Percentiles rank a stretch among this genome's conserved stretches.
Conservation (phyloP, 306 rosid species). For the Inga oerstediana region DNA sequence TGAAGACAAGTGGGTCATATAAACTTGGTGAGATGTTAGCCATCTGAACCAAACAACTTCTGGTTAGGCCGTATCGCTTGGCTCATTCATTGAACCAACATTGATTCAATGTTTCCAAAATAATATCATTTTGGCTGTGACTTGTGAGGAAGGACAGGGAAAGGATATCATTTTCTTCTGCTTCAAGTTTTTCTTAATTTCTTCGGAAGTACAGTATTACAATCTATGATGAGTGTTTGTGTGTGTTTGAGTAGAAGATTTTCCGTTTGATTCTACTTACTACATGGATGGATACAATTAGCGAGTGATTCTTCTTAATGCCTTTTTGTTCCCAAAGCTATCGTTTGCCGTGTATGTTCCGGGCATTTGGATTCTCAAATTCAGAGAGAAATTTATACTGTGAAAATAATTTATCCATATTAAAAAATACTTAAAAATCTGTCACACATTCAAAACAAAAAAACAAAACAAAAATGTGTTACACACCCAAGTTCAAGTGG, state of each 20-base stretch:
- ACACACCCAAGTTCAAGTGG: no score
- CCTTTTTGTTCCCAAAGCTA: no score
- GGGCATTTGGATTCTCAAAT: no score
- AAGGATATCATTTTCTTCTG: background rate
- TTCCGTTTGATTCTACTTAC: background rate
- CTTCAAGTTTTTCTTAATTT: background rate
- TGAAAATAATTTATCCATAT: no score
- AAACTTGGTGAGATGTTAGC: slow-evolving; percentile 76
- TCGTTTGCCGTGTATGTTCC: no score
- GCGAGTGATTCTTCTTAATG: no score
- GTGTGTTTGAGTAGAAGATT: background rate
- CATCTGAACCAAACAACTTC: slow-evolving; percentile 65
- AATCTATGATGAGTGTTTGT: background rate
- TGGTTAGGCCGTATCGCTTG: slow-evolving; percentile 17
- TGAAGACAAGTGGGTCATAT: slow-evolving; percentile 62
- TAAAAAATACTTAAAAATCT: no score
- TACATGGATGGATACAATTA: background rate
- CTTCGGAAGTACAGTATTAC: background rate
- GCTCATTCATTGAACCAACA: slow-evolving; percentile 35
- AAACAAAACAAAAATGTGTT: no score
- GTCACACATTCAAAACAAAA: no score
- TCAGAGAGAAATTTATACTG: no score
- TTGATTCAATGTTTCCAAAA: background rate
- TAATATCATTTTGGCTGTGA: background rate
- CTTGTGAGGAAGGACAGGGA: slow-evolving; percentile 6